Evolutionary conservation across 768 basidiomycete species (phyloP), one percentile per base, ranked within the genome.

Genomic region (Termitomyces sp.): DNA sequence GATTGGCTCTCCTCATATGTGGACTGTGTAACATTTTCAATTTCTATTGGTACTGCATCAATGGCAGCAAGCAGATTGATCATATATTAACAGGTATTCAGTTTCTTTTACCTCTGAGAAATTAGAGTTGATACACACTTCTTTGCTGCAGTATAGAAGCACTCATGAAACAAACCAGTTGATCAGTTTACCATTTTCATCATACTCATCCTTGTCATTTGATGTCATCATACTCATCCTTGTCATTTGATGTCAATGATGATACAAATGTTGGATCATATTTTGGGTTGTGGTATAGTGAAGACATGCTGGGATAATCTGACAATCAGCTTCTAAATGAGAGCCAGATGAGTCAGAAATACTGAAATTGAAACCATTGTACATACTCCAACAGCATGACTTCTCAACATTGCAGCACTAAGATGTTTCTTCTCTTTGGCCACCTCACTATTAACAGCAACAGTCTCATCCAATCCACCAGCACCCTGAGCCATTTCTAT

Each of bases 151-250:
- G 19, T 46, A 46, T 12, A 46, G 27, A 32, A 27, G 47, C 5
- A 32, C 23, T 10, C 38, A 17, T 25, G 35, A 53, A 12, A 50
- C 19, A 52, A 49, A 59, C 6, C 34, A 12, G 2, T 34, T 16
- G 4, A 41, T 57, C 16, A 35, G 31, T 35, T n/a, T 43, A 4
- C 57, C 57, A 31, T 53, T 45, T 4, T 46, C 17, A 16, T 54
- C 45, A 52, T 48, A 57, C n/a, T 61, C 49, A 31, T 61, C 52
- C 43, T 65, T 60, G 61, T 65, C 60, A 53, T 65, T 60, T 11
- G 60, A 64, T n/a, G n/a, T n/a, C n/a, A n/a, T n/a, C n/a, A n/a
- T n/a, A 29, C 7, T 29, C 29, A 29, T 29, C 29, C 29, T 29
- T 29, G 7, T 29, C 29, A 29, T 29, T 7, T 29, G 29, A 29